Base-by-base conservation (phyloP, 1,284 basidiomycete species). In the Coniophora puteana region DNA sequence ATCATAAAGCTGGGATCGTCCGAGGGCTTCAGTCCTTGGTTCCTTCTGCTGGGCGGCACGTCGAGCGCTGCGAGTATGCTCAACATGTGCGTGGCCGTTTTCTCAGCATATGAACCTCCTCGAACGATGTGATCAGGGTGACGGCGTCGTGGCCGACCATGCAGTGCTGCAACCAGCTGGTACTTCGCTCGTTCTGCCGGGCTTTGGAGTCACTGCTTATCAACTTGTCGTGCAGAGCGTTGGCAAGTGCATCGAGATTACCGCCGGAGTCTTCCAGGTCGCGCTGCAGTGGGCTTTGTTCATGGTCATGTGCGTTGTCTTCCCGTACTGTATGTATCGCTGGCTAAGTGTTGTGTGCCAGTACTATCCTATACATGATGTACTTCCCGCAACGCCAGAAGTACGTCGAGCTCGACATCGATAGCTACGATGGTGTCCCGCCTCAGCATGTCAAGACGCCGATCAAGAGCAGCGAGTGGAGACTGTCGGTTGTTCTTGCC, bases 1-100 rank as follows among this genome's bases (percentile, higher is more conserved):
- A 92, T 94, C 47, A 81, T 93, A 53, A 64, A 66, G 39, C 75
- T 82, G 32, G 74, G 79, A 29, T 87, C 91, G 0, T 93, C 90
- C 0, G 82, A 93, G 51, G 93, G 93, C 0, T 81, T 96, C 48
- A 93, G 89, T 46, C 91, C 93, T 39, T 89, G 89, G 82, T 99
- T 91, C 60, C 68, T 98, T n/a, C 72, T 98, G 3, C 76, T 98
- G 0, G 96, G 96, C 8, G 87, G 89, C 43, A 95, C 91, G 1
- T 88, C 86, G 8, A 78, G 80, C 12, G 84, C 87, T 1, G 82
- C 88, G 1, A 85, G 78, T 1, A 77, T 92, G 75, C 68, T 93
- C 38, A 93, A 93, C 58, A 80, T 94, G 78, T 88, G 1, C 16
- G n/a, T 13, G 22, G 3, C 26, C 8, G 7, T 18, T 14, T 23